These are phyloP conservation scores for Neurospora pannonica DNA, from an alignment of 495 filamentous ascomycete species.

Conservation along the genomic window DNA sequence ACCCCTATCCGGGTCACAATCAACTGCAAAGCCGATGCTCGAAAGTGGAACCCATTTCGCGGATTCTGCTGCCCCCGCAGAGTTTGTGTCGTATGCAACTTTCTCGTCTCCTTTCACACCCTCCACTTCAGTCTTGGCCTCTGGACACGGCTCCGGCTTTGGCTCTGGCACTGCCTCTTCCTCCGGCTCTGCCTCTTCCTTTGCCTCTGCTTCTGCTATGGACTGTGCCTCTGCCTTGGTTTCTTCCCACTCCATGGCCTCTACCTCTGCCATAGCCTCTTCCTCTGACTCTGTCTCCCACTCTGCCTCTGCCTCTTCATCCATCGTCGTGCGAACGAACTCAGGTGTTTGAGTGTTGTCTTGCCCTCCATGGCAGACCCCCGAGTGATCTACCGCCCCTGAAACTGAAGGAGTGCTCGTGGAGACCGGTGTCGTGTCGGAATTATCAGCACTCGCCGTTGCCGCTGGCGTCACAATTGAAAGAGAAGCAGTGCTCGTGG, in stretches of 20 bases:
- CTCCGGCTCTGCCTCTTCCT: background rate
- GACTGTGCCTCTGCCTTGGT: background rate
- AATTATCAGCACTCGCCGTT: background rate
- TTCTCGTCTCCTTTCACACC: too few species aligned
- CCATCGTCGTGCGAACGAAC: background rate
- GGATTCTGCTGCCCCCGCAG: background rate
- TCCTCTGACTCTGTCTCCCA: background rate
- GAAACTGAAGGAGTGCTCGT: background rate
- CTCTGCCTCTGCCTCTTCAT: background rate
- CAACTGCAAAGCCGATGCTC: background rate
- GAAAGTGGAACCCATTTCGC: background rate
- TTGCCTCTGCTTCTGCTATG: background rate
- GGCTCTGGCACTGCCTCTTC: background rate
- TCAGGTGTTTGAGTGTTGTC: background rate
- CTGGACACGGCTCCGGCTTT: background rate
- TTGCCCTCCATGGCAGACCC: background rate
- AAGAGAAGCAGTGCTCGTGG: background rate
- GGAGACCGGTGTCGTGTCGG: background rate
- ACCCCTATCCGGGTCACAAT: background rate
- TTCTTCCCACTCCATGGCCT: background rate
- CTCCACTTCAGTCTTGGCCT: background rate
- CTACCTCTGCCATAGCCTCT: background rate
- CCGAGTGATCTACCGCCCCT: background rate
- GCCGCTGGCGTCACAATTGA: background rate
- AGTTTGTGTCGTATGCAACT: background rate